Conservation (phyloP, 768 basidiomycete species). For the Pleurotus djamor region DNA sequence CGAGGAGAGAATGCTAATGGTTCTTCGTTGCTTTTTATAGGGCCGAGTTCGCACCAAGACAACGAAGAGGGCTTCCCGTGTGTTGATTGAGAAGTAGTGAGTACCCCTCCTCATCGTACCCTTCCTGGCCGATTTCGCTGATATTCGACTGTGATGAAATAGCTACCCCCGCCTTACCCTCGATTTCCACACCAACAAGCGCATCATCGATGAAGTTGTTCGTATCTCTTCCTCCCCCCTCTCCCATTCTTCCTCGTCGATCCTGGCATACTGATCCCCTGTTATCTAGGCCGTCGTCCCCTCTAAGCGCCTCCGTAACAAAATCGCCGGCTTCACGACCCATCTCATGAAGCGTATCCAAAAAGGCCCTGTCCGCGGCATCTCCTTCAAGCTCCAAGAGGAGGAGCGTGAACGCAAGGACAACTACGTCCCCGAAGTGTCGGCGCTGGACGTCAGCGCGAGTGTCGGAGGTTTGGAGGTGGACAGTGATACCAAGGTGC, state of each 20-base stretch:
- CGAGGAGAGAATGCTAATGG: background rate
- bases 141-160: constrained; percentile 1
- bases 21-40: constrained; percentile 53
- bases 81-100: constrained; percentile 99
- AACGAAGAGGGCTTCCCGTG: constrained; percentile 98
- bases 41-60: constrained; percentile 99
- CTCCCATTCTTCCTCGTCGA: too few species aligned
- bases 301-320: constrained; percentile 99
- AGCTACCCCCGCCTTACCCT: constrained; percentile 99
- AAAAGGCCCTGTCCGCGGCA: constrained; percentile 96
- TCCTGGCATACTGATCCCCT: too few species aligned
- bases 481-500: constrained; percentile 91
- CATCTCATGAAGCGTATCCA: constrained; percentile 99
- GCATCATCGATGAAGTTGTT: constrained; percentile 97
- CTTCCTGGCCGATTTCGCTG: background rate
- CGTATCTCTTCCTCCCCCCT: constrained; percentile 12
- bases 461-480: constrained; percentile 74
- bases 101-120: constrained; percentile 23
- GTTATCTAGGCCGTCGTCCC: constrained; percentile 81
- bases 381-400: constrained; percentile 99
- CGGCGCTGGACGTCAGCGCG: constrained; percentile 75
- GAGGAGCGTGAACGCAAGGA: constrained; percentile 99
- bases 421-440: constrained; percentile 98
- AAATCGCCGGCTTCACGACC: constrained; percentile 99
- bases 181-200: constrained; percentile 99